Percentiles rank a stretch among this genome's conserved stretches.
These are phyloP conservation scores for Emericellopsis cladophorae DNA, from an alignment of 2,329 filamentous ascomycete species.

Conservation along the genomic window DNA sequence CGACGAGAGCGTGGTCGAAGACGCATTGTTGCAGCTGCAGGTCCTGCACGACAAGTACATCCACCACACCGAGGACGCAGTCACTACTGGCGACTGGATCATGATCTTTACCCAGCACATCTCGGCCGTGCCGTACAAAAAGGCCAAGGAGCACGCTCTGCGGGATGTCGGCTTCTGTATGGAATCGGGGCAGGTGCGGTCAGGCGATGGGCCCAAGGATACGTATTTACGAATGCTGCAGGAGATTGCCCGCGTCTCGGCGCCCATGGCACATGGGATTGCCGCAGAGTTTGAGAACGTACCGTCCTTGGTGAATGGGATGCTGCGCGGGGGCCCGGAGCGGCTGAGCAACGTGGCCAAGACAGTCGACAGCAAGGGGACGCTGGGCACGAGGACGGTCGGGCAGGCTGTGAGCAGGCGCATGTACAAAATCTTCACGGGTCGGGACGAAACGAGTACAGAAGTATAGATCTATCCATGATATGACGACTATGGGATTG, in stretches of 20 bases:
- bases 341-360: slow-evolving; percentile 50
- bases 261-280: slow-evolving; percentile 60
- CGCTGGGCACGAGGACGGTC: slow-evolving; percentile 37
- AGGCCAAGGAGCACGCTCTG: slow-evolving; percentile 32
- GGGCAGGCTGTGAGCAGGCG: slow-evolving; percentile 47
- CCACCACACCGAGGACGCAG: slow-evolving; percentile 48
- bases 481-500: background rate
- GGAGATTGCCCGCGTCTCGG: slow-evolving; percentile 59
- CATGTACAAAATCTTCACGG: slow-evolving; percentile 47
- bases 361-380: slow-evolving; percentile 43
- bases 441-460: slow-evolving; percentile 39
- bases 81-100: slow-evolving; percentile 64
- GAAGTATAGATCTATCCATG: slow-evolving; percentile 23
- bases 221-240: slow-evolving; percentile 67
- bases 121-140: slow-evolving; percentile 61
- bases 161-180: slow-evolving; percentile 60
- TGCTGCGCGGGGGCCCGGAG: slow-evolving; percentile 45
- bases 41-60: slow-evolving; percentile 53
- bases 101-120: slow-evolving; percentile 66
- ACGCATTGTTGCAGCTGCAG: slow-evolving; percentile 58
- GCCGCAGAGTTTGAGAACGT: slow-evolving; percentile 46
- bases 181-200: slow-evolving; percentile 63
- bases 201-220: slow-evolving; percentile 51
- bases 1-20: slow-evolving; percentile 57
- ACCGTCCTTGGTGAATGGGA: slow-evolving; percentile 40